A percentile compares a stretch with the other conserved stretches of the same genome.
Conservation (phyloP, 2,329 filamentous ascomycete genomes). For the Fusarium sp. region DNA sequence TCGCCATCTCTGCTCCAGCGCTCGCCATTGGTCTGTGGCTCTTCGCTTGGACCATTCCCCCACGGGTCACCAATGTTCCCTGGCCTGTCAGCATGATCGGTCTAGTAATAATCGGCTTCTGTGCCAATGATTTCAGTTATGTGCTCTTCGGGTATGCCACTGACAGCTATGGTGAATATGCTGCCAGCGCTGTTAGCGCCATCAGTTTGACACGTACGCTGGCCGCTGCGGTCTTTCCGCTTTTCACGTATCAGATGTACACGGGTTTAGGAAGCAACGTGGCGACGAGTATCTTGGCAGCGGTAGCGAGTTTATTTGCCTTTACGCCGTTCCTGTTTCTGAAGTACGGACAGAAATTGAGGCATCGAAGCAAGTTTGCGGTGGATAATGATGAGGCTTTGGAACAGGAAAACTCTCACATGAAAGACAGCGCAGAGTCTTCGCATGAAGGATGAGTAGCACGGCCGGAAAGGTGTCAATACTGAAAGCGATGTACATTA, state of each 20-base stretch:
- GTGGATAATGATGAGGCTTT: neutral
- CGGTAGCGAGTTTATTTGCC: conserved; percentile 7
- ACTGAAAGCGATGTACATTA: neutral
- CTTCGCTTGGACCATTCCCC: conserved; percentile 18
- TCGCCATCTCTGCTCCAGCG: conserved; percentile 2
- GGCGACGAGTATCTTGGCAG: conserved; percentile 11
- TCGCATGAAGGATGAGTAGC: neutral
- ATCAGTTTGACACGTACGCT: conserved; percentile 12
- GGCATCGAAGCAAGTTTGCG: conserved; percentile 14
- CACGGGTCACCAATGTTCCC: neutral
- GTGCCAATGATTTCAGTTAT: conserved; percentile 13
- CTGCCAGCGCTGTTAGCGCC: conserved; percentile 11
- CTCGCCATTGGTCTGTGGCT: conserved; percentile 15
- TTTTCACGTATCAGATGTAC: conserved; percentile 15
- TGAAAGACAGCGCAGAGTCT: neutral
- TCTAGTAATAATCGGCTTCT: conserved; percentile 7
- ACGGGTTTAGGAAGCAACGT: conserved; percentile 4
- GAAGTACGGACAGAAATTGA: neutral
- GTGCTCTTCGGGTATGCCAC: conserved; percentile 12
- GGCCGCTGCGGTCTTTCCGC: neutral
- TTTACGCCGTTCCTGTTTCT: conserved; percentile 8
- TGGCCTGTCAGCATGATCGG: conserved; percentile 24
- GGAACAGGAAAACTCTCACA: neutral
- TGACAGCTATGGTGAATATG: conserved; percentile 14
- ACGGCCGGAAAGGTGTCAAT: neutral